Conservation (phyloP, 768 basidiomycete species). For the Hemileccinum rubropunctum region DNA sequence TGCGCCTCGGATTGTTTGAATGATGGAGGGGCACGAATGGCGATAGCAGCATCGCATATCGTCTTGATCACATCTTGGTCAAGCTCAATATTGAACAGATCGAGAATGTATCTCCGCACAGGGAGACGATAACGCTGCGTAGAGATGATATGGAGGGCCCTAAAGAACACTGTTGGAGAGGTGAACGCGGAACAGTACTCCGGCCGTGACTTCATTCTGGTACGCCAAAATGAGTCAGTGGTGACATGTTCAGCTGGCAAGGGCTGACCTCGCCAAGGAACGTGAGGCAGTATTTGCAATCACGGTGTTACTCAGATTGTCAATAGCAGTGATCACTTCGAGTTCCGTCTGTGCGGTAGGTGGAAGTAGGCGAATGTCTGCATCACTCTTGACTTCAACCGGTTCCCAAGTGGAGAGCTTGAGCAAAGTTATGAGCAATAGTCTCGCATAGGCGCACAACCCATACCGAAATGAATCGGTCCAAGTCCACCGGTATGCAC, state of each 20-base stretch:
- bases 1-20: slow-evolving; percentile 44
- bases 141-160: slow-evolving; percentile 84
- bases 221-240: background rate
- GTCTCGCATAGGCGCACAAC: background rate
- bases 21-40: slow-evolving; percentile 46
- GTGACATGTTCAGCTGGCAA: background rate
- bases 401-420: slow-evolving; percentile 73
- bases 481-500: slow-evolving; percentile 84
- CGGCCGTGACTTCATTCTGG: slow-evolving; percentile 72
- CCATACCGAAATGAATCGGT: slow-evolving; percentile 75
- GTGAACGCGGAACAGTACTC: slow-evolving; percentile 76
- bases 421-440: slow-evolving; percentile 3
- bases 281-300: slow-evolving; percentile 94
- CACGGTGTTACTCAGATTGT: slow-evolving; percentile 93
- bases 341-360: slow-evolving; percentile 69
- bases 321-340: slow-evolving; percentile 85
- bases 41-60: slow-evolving; percentile 50
- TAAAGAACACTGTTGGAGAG: slow-evolving; percentile 76
- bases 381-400: slow-evolving; percentile 28
- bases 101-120: slow-evolving; percentile 88
- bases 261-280: slow-evolving; percentile 72
- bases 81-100: slow-evolving; percentile 85
- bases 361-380: slow-evolving; percentile 54
- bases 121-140: slow-evolving; percentile 89
- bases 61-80: slow-evolving; percentile 56